A percentile compares a stretch with the other conserved stretches of the same genome.
These are phyloP conservation scores for Diaporthe citri DNA, from an alignment of 2,329 filamentous ascomycete genomes.

Conservation along the genomic window DNA sequence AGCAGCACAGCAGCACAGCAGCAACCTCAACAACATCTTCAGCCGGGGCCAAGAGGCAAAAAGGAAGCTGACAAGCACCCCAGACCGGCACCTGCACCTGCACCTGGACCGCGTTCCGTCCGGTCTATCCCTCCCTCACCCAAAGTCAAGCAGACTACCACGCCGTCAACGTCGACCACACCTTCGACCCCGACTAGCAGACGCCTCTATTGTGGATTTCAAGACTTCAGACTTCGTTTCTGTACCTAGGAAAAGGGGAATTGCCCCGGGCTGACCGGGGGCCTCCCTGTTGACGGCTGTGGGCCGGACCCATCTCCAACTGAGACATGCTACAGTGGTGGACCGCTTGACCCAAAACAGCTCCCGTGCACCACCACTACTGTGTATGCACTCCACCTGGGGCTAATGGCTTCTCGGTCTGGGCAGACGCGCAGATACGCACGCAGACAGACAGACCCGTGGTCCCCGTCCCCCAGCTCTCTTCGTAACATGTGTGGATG, in stretches of 20 bases:
- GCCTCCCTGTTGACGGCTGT: constrained; percentile 22
- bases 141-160: constrained; percentile 7
- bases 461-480: neutral
- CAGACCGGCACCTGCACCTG: neutral
- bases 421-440: neutral
- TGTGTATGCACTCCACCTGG: constrained; percentile 2
- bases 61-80: neutral
- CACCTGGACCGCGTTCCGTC: neutral
- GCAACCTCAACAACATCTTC: neutral
- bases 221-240: constrained; percentile 22
- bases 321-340: constrained; percentile 29
- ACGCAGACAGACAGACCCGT: neutral
- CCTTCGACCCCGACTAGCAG: constrained; percentile 23
- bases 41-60: neutral
- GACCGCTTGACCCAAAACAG: constrained; percentile 26
- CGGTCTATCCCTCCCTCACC: neutral
- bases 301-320: constrained; percentile 20
- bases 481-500: constrained; percentile 2
- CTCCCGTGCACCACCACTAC: constrained; percentile 11
- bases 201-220: constrained; percentile 19
- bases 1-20: neutral
- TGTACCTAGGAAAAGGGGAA: constrained; percentile 24
- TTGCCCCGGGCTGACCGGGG: constrained; percentile 19
- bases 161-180: neutral
- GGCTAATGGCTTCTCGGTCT: constrained; percentile 14